Base-by-base conservation (phyloP, 768 basidiomycete species). In the Clavulina sp. region DNA sequence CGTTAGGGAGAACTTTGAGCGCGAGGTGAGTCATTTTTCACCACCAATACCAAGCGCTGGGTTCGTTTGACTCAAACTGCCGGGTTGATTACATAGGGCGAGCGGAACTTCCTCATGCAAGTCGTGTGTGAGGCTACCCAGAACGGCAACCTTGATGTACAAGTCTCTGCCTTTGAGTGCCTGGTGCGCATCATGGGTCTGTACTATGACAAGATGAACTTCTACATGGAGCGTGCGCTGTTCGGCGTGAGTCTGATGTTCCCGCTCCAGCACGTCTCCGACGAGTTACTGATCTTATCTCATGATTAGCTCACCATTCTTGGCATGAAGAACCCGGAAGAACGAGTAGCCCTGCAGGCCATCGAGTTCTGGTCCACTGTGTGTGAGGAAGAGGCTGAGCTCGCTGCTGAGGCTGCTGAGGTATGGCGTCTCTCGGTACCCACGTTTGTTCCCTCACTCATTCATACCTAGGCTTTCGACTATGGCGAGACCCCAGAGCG, bases 41-140 rank as follows among this genome's bases (percentile, higher is more conserved):
- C 31, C 47, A 2, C 21, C 23, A 36, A 33, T 24, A 36, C 6
- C 34, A 24, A 31, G 38, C 41, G 44, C 49, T 29, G 33, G 47
- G 44, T 31, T 56, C 54, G 36, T 44, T 31, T 49, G 32, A 21
- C n/a, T n/a, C n/a, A n/a, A n/a, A n/a, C n/a, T n/a, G n/a, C n/a
- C n/a, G n/a, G n/a, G n/a, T n/a, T n/a, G 26, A 46, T 26, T 31
- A 49, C 29, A 28, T 61, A 97, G 89, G 95, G 95, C 58, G 95
- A 99, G 66, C 79, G 95, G 46, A 99, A 97, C 68, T 97, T 95
- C 69, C 97, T 99, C 66, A 99, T 99, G 95, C 95, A 99, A 70
- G 91, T 97, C 40, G 86, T 97, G 18, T 99, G 95, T 63, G 95
- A 97, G 62, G 93, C 93, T 0, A 97, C 95, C 0, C 95, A 97